Percentiles rank a stretch among this genome's conserved stretches.
These are phyloP conservation scores for Ilyonectria sp. DNA, from an alignment of 2,329 filamentous ascomycete species.

Conservation along the genomic window DNA sequence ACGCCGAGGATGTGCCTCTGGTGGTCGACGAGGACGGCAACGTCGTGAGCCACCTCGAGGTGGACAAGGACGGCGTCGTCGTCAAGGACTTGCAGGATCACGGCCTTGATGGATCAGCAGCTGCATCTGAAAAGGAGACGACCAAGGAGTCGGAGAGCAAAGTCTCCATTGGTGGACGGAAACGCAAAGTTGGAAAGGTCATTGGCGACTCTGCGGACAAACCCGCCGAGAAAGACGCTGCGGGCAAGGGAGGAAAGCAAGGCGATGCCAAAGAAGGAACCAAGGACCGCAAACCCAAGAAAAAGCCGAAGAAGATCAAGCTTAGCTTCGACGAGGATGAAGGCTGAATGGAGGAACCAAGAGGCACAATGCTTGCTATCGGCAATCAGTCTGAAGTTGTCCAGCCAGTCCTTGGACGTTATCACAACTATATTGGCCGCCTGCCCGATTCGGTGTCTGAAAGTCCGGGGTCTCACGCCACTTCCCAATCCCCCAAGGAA, in stretches of 20 bases:
- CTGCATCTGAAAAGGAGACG: conserved; percentile 51
- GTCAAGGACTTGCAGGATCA: conserved; percentile 52
- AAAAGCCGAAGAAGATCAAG: conserved; percentile 76
- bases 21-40: conserved; percentile 82
- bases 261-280: conserved; percentile 48
- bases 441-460: conserved; percentile 18
- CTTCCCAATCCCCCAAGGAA: neutral
- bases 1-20: conserved; percentile 83
- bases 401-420: neutral
- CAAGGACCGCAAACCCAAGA: conserved; percentile 59
- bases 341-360: conserved; percentile 52
- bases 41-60: conserved; percentile 68
- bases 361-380: neutral
- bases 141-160: conserved; percentile 50
- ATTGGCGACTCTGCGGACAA: conserved; percentile 54
- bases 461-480: conserved; percentile 22
- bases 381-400: neutral
- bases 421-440: conserved; percentile 12
- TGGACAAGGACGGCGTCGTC: conserved; percentile 59
- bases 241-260: conserved; percentile 31
- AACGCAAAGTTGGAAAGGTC: conserved; percentile 66
- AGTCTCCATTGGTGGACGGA: conserved; percentile 59
- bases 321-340: conserved; percentile 77
- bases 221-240: conserved; percentile 28
- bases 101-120: conserved; percentile 28